A percentile compares a stretch with the other conserved stretches of the same genome.
These are phyloP conservation scores for Colletotrichum lupini DNA, from an alignment of 2,329 filamentous ascomycete species.

Conservation along the genomic window DNA sequence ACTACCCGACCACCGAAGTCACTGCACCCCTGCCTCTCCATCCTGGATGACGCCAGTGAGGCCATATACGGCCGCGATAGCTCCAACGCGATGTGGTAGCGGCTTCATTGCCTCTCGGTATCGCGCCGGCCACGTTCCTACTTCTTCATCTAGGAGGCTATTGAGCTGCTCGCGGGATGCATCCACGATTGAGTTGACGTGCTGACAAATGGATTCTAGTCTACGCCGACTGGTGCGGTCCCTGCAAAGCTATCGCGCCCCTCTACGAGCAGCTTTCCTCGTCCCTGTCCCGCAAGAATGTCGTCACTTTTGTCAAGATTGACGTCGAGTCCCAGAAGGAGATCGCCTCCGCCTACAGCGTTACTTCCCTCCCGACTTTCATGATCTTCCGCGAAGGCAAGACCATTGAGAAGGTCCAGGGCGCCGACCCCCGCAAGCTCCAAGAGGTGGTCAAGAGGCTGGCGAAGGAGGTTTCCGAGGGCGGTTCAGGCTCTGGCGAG, in stretches of 20 bases:
- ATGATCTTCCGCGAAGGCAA: conserved; percentile 83
- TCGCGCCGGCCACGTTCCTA: too few species aligned
- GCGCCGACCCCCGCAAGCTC: conserved; percentile 78
- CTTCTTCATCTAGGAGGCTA: too few species aligned
- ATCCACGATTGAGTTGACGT: conserved; percentile 24
- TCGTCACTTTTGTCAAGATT: conserved; percentile 88
- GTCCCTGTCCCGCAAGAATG: conserved; percentile 75
- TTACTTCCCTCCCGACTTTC: conserved; percentile 90
- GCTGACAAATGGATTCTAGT: conserved; percentile 64
- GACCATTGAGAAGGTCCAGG: conserved; percentile 75
- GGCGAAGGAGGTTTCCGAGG: conserved; percentile 70
- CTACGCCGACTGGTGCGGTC: conserved; percentile 87
- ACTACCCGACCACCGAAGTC: conserved; percentile 15
- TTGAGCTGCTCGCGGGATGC: neutral
- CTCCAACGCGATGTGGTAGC: neutral
- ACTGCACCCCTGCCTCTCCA: conserved; percentile 43
- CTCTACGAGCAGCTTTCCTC: conserved; percentile 82
- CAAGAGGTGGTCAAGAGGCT: conserved; percentile 78
- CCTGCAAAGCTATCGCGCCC: conserved; percentile 86
- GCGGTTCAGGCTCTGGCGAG: conserved; percentile 48
- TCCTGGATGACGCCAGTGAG: conserved; percentile 7
- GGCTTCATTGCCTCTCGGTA: neutral
- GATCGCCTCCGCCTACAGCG: conserved; percentile 77
- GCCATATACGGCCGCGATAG: neutral
- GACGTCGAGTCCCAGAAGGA: conserved; percentile 83